Evolutionary conservation across 805 yeast species (phyloP).

Genomic region (Yamadazyma nakazawae): DNA sequence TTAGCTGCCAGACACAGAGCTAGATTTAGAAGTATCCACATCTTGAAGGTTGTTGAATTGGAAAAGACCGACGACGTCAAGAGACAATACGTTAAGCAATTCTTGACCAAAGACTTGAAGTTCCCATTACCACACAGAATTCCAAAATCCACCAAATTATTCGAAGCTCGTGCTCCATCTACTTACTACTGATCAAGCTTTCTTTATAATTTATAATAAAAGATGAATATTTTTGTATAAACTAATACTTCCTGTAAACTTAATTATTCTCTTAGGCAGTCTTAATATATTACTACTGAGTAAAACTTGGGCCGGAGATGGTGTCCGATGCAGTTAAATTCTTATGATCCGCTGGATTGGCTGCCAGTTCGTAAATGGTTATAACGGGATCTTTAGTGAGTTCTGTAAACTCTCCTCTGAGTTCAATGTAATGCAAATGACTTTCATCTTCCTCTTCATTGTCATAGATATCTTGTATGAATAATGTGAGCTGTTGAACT

Average conservation of each 20-base stretch:
- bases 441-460: constrained; percentile 53
- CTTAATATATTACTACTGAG: neutral
- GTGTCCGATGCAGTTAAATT: constrained; percentile 18
- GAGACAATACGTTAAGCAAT: constrained; percentile 99
- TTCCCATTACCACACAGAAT: constrained; percentile 99
- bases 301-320: constrained; percentile 1
- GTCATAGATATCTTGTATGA: constrained; percentile 56
- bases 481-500: constrained; percentile 62
- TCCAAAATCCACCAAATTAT: constrained; percentile 83
- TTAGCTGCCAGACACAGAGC: constrained; percentile 99
- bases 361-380: constrained; percentile 83
- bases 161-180: constrained; percentile 90
- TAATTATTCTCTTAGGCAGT: neutral
- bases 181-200: constrained; percentile 78
- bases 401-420: constrained; percentile 68
- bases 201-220: constrained; percentile 10
- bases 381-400: constrained; percentile 66
- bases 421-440: constrained; percentile 65
- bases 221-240: constrained; percentile 11
- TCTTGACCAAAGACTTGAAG: constrained; percentile 89
- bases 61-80: constrained; percentile 97
- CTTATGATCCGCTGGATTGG: constrained; percentile 87
- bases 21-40: constrained; percentile 99
- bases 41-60: constrained; percentile 98
- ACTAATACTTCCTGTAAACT: constrained; percentile 3